phyloP scores from a whole-genome alignment of 1,139 yeast genomes.

The Protomyces gravidus region DNA sequence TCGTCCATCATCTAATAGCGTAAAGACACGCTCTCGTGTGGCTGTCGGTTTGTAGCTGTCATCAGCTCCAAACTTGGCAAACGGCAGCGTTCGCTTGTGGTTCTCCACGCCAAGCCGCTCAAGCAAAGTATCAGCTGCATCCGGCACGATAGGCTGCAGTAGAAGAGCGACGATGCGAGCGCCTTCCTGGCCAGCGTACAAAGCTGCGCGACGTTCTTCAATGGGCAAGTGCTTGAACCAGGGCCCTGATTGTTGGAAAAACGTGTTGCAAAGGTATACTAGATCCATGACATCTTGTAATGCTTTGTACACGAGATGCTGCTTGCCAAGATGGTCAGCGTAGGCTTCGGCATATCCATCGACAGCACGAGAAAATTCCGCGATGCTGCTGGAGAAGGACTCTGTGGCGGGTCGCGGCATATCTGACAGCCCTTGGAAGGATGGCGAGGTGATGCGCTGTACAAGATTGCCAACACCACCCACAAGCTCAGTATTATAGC shows the following conservation, averaged over 20 bases:
- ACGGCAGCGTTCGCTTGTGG: constrained; percentile 45
- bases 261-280: constrained; percentile 59
- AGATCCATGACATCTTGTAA: constrained; percentile 53
- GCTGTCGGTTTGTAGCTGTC: constrained; percentile 40
- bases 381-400: constrained; percentile 13
- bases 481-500: constrained; percentile 24
- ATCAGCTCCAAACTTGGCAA: constrained; percentile 51
- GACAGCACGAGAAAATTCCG: neutral
- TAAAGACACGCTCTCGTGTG: constrained; percentile 4
- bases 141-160: constrained; percentile 69
- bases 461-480: constrained; percentile 22
- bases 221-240: constrained; percentile 41
- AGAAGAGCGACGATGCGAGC: constrained; percentile 64
- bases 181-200: constrained; percentile 65
- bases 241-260: constrained; percentile 46
- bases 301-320: constrained; percentile 12
- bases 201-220: constrained; percentile 49
- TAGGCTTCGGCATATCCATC: neutral
- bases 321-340: neutral
- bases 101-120: constrained; percentile 56
- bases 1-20: constrained; percentile 4
- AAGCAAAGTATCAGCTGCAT: constrained; percentile 53
- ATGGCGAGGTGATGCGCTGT: neutral
- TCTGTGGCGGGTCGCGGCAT: neutral
- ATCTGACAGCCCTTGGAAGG: neutral